Conservation (phyloP, 306 rosid genomes). For the Potentilla sterilis region DNA sequence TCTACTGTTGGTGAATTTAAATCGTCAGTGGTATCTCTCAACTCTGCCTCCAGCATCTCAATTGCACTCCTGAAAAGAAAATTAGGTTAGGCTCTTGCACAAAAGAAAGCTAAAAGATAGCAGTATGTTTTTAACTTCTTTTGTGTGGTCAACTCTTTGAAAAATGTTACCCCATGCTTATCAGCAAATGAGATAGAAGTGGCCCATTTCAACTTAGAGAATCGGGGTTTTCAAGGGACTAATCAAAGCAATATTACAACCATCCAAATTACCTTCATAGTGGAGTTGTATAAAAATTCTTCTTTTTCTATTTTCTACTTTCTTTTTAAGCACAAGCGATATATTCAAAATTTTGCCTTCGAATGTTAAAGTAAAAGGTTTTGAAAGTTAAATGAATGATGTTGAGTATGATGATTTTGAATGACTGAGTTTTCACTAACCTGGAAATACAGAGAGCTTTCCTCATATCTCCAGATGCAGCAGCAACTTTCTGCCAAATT, state of each 20-base stretch:
- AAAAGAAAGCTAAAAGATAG: not conserved
- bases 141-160: not conserved
- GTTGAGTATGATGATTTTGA: not conserved
- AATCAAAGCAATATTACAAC: not conserved
- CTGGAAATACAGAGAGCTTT: constrained; percentile 83
- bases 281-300: not conserved
- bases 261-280: not conserved
- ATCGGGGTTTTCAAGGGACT: not conserved
- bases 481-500: constrained; percentile 82
- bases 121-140: not conserved
- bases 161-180: not conserved
- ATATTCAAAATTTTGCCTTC: not conserved
- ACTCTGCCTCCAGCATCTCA: constrained; percentile 74
- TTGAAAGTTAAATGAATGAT: not conserved
- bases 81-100: not conserved
- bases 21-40: constrained; percentile 44
- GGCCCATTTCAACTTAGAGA: not conserved
- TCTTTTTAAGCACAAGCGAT: not conserved
- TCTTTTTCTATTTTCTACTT: not conserved
- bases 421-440: constrained; percentile 25
- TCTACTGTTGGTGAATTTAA: constrained; percentile 35
- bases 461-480: constrained; percentile 95
- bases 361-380: not conserved
- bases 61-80: constrained; percentile 63
- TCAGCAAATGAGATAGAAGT: not conserved